Base-by-base conservation (phyloP, 495 filamentous ascomycete species). In the Tetracladium marchalianum region DNA sequence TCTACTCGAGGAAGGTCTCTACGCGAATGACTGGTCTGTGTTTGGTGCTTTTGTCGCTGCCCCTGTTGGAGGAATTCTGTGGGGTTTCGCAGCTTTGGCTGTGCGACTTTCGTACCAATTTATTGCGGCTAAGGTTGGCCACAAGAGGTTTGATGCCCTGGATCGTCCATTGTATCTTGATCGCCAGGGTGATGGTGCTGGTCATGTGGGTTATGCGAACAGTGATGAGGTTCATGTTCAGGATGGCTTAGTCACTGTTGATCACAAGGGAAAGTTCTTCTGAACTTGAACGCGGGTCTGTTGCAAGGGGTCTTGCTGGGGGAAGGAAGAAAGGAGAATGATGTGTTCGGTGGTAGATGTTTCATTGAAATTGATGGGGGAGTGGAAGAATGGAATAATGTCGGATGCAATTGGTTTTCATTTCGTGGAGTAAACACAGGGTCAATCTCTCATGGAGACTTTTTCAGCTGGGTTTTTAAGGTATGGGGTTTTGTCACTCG, bases 41-140 rank as follows among this genome's bases (percentile, higher is more conserved):
- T 88, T 88, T 55, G 84, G 84, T 41, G 82, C 82, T n/a, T 88
- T 87, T 44, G 70, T 86, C 10, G 83, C 78, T n/a, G 81, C 81
- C 5, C 84, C 84, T 1, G 52, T 86, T 12, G 84, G 84, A 7
- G 81, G 82, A 7, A 44, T 88, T 10, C 62, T 88, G 31, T 88
- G 80, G 77, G 80, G 73, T 12, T 70, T 76, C 36, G 74, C 67
- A 12, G 81, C 79, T 12, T 66, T 81, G 22, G 67, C 51, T 13
- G 48, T 76, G 19, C 70, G 83, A 15, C 53, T 86, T 6, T 52
- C 57, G 0, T 66, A 65, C 15, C 78, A 75, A 45, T 82, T 62
- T 47, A 46, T 68, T 27, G 43, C 56, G n/a, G 71, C 81, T 9
- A 77, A 65, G 55, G 35, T 58, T 11, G 69, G 62, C 34, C 79